phyloP scores from a whole-genome alignment of 2,329 filamentous ascomycete genomes.

The Aotearoamyces nothofagi region DNA sequence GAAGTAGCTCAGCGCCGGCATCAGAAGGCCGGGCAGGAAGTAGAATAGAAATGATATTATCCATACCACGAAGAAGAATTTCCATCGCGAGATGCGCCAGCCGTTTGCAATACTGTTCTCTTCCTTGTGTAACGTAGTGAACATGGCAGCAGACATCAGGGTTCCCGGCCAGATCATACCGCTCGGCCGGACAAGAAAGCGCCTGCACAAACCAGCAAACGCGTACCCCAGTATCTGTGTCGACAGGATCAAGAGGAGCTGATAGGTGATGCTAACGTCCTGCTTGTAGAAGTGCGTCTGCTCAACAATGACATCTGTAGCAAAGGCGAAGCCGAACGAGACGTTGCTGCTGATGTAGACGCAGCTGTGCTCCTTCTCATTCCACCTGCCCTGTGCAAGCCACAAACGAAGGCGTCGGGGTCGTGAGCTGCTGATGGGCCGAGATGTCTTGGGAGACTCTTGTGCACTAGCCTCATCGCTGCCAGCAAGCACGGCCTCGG shows the following conservation, averaged over 20 bases:
- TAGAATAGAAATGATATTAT: conserved; percentile 62
- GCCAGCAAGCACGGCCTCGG: no score
- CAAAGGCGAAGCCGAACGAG: conserved; percentile 79
- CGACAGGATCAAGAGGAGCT: conserved; percentile 69
- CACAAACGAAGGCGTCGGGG: conserved; percentile 43
- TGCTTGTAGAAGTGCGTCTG: conserved; percentile 59
- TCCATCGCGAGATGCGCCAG: conserved; percentile 70
- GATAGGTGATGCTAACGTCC: conserved; percentile 63
- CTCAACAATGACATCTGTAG: conserved; percentile 79
- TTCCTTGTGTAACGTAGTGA: conserved; percentile 70
- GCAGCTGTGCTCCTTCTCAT: conserved; percentile 78
- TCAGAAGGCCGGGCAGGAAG: conserved; percentile 68
- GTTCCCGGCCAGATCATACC: conserved; percentile 90
- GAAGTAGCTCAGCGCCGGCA: conserved; percentile 79
- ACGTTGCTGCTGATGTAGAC: conserved; percentile 86
- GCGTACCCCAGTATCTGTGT: conserved; percentile 80
- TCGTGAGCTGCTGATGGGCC: no score
- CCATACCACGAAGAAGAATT: conserved; percentile 69
- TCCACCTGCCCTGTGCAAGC: conserved; percentile 71
- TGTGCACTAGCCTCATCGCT: conserved; percentile 5
- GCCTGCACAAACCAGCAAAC: conserved; percentile 67
- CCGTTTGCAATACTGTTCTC: conserved; percentile 71
- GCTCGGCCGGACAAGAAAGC: conserved; percentile 70
- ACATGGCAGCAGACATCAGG: conserved; percentile 79
- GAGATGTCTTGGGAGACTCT: conserved; percentile 5